Base-by-base conservation (phyloP, 148 eudicot species). In the Vaccinium corymbosum region DNA sequence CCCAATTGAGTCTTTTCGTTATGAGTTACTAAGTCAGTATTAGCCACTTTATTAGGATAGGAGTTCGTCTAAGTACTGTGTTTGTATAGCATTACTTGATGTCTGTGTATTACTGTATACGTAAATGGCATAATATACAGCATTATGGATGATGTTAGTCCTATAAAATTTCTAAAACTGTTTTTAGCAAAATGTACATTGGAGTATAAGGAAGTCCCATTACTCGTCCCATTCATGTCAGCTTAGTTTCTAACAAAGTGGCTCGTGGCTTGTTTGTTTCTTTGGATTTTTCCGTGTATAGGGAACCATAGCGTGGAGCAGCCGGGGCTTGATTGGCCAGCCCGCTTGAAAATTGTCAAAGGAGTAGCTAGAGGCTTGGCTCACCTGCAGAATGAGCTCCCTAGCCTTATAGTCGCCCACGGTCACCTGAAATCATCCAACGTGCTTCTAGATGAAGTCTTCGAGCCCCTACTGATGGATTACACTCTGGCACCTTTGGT, bases 361-460 rank as follows among this genome's bases (percentile, higher is more conserved):
- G 98, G 98, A 75, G 94, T 94, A 61, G 93, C 93, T 7, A 89
- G 83, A 64, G 98, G 98, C 51, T 78, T 94, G 84, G 84, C 80
- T 4, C 89, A 94, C 85, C 91, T 94, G 48, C 87, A 94, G 87
- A 87, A 79, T 6, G 93, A 92, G 90, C 89, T 93, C 20, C 93
- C 95, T 3, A 88, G 87, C 84, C 83, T 92, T 17, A 83, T 78
- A 0, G 90, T 89, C 4, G 88, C 95, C 17, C 95, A 94, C 12
- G 98, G 93, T 57, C 95, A 93, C 86, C 93, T 94, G 22, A 94
- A 93, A 83, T 94, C 98, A 9, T 91, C 98, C 15, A 94, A 94
- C 74, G 98, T 94, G 62, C 89, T 94, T 32, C 90, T 94, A 0
- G 84, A 89, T 73, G 83, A 88, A 27, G 80, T 87, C 16, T 90